Conservation (phyloP, 345 rosid species). For the Eucalyptus polyanthemos region DNA sequence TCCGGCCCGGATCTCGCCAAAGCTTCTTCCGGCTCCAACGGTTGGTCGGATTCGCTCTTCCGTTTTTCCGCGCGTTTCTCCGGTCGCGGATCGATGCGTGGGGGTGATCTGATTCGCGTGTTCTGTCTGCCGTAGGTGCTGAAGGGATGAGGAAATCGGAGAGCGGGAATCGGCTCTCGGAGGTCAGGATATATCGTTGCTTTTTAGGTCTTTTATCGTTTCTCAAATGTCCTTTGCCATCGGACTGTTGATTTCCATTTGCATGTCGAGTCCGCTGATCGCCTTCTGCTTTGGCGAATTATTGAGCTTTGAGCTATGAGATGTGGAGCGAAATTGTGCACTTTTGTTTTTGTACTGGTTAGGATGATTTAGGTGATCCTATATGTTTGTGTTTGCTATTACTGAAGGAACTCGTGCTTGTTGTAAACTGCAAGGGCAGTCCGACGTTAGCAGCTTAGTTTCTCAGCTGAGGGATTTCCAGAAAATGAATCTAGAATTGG, state of each 20-base stretch:
- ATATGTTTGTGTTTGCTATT: not conserved
- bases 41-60: constrained; percentile 12
- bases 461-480: constrained; percentile 74
- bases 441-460: constrained; percentile 76
- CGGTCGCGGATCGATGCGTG: not conserved
- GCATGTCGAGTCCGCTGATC: not conserved
- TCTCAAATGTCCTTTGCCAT: not conserved
- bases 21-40: constrained; percentile 26
- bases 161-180: constrained; percentile 72
- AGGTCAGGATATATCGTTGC: constrained; percentile 23
- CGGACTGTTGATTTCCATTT: not conserved
- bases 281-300: not conserved
- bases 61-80: not conserved
- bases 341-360: not conserved
- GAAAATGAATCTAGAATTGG: constrained; percentile 60
- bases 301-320: not conserved
- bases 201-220: not conserved
- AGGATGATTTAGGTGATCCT: not conserved
- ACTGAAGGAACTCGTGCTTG: not conserved
- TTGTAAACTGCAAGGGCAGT: constrained; percentile 25
- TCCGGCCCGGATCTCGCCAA: constrained; percentile 81
- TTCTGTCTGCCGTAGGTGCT: constrained; percentile 23
- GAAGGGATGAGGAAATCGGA: constrained; percentile 61
- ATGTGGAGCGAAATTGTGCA: not conserved
- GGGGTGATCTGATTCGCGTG: not conserved